Percentiles rank a stretch among this genome's conserved stretches.
Evolutionary conservation across 148 eudicot genomes (phyloP).

Genomic region (Euryodendron excelsum): DNA sequence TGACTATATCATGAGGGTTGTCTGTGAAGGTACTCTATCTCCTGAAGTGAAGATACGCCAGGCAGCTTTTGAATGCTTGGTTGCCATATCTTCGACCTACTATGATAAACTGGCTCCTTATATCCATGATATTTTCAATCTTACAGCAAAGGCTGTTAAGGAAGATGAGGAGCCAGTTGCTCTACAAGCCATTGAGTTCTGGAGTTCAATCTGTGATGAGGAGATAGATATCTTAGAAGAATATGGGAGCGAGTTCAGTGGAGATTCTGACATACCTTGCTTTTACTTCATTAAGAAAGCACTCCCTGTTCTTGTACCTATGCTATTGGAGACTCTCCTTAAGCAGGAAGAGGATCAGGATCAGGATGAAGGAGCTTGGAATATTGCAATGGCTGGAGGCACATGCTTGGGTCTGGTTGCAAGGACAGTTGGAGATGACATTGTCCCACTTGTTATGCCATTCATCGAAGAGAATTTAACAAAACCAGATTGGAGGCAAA

Average conservation of each 20-base stretch:
- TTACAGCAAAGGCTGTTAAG: conserved; percentile 85
- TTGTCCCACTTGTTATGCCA: too few relatives aligned
- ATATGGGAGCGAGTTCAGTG: conserved; percentile 75
- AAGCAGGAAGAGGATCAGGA: conserved; percentile 98
- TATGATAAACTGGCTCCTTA: conserved; percentile 88
- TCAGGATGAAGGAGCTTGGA: conserved; percentile 98
- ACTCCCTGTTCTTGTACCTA: conserved; percentile 84
- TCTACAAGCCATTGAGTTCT: conserved; percentile 93
- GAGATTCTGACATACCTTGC: conserved; percentile 88
- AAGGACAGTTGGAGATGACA: conserved; percentile 86
- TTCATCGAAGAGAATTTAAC: too few relatives aligned
- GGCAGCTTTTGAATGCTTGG: too few relatives aligned
- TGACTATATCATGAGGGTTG: conserved; percentile 91
- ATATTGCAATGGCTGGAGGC: conserved; percentile 97
- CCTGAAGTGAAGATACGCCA: conserved; percentile 83
- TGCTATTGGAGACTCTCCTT: conserved; percentile 85
- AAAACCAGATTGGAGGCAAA: too few relatives aligned
- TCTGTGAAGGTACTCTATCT: conserved; percentile 79
- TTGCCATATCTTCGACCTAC: conserved; percentile 79
- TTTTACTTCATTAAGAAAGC: conserved; percentile 90
- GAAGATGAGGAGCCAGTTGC: conserved; percentile 96
- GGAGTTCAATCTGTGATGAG: too few relatives aligned
- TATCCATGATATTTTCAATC: conserved; percentile 82
- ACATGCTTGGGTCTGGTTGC: conserved; percentile 96
- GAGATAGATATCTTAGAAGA: conserved; percentile 88